Conservation (phyloP, 1,284 basidiomycete genomes). For the Mycocalia duriaeana region DNA sequence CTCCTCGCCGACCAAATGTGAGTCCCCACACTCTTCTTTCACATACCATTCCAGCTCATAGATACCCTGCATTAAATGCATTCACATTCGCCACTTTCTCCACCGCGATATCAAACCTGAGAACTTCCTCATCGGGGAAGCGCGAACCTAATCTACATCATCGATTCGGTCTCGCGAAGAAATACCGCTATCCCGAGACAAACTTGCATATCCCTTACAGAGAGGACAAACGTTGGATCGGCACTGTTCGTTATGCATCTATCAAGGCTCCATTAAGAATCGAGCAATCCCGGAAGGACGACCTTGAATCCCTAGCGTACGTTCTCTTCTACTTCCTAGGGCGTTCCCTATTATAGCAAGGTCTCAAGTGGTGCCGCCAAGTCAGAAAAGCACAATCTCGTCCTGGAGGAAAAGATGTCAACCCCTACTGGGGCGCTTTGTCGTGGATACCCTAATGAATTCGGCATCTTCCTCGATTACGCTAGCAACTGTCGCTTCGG, state of each 20-base stretch:
- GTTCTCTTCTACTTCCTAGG: constrained; percentile 99
- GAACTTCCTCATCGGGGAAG: constrained; percentile 96
- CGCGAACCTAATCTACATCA: constrained; percentile 89
- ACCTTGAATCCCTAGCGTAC: constrained; percentile 91
- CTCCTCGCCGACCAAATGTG: constrained; percentile 99
- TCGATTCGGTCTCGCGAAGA: constrained; percentile 97
- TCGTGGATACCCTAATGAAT: constrained; percentile 96
- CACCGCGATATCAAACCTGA: constrained; percentile 99
- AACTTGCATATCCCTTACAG: constrained; percentile 97
- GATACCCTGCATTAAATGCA: constrained; percentile 95
- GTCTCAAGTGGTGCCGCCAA: constrained; percentile 92
- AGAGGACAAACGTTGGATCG: constrained; percentile 96
- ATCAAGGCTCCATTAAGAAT: constrained; percentile 98
- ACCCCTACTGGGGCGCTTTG: constrained; percentile 91
- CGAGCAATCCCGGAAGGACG: constrained; percentile 86
- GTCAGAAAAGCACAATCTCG: constrained; percentile 98
- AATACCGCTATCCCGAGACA: constrained; percentile 97
- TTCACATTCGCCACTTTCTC: constrained; percentile 97
- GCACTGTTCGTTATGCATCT: constrained; percentile 97
- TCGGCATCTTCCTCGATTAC: constrained; percentile 96
- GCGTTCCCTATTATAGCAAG: constrained; percentile 93
- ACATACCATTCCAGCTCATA: constrained; percentile 28
- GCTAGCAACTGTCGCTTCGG: constrained; percentile 94
- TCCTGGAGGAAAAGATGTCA: constrained; percentile 96
- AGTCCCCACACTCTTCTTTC: constrained; percentile 18